Base-by-base conservation (phyloP, 768 basidiomycete genomes). In the Phaffia australis region DNA sequence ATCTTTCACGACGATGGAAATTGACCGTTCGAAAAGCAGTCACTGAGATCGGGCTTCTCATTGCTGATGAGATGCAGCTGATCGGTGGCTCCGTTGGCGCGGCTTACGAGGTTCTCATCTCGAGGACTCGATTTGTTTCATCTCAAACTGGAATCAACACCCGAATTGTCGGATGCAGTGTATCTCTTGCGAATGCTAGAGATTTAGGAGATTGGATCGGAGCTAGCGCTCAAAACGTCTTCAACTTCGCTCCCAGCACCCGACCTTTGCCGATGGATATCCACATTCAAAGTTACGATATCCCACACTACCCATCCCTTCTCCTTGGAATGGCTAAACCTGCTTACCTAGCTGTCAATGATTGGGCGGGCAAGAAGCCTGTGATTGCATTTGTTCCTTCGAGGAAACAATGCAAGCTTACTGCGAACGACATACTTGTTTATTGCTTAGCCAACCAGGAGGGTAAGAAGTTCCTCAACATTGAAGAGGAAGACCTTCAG, bases 291-390 rank as follows among this genome's bases (percentile, higher is more conserved):
- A 91, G 88, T 51, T 99, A 95, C 80, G 83, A 83, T 30, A 89
- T 92, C 56, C 89, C 92, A n/a, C 95, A 98, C 74, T 95, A 94
- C 84, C 92, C 95, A 0, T 95, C 92, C 0, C 80, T 99, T 51
- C 98, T 99, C 94, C 90, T 98, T 68, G 83, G 92, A 55, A 98
- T 99, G 95, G 92, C 93, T 11, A 98, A 98, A 75, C 95, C 95
- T 0, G 89, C 94, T 0, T 98, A 97, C 75, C 83, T 98, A 8
- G 86, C 93, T 35, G 87, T 97, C 68, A 79, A 85, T 54, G 94
- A 99, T 73, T 85, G 91, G 70, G 86, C 95, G 0, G 82, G 85
- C 0, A 81, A 83, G 4, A 89, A 88, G 71, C 93, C 93, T 0
- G 89, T 91, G 69, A 87, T 98, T 71, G 78, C 89, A 69, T 98